Conservation (phyloP, 2,329 filamentous ascomycete genomes). For the Colletotrichum sublineola region DNA sequence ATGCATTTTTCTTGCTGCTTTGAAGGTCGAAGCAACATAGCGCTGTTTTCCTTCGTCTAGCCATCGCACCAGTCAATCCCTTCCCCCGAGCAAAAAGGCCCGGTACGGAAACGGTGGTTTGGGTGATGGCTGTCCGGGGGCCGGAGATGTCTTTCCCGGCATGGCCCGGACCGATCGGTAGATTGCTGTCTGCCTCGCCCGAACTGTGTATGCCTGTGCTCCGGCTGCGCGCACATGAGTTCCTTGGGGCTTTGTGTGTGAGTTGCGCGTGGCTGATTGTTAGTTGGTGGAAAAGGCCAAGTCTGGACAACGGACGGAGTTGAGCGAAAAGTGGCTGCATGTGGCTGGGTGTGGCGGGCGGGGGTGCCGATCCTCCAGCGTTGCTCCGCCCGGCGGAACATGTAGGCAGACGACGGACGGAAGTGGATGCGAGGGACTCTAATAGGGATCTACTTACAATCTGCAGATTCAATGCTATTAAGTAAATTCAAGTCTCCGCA, state of each 20-base stretch:
- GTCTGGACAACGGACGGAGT: slow-evolving; percentile 30
- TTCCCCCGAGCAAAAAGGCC: neutral
- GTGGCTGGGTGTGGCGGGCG: slow-evolving; percentile 10
- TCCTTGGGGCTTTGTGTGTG: neutral
- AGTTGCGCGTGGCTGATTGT: slow-evolving; percentile 4
- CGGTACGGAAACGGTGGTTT: slow-evolving; percentile 5
- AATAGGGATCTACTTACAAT: too few species aligned
- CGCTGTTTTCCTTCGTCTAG: slow-evolving; percentile 15
- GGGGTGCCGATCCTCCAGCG: slow-evolving; percentile 21
- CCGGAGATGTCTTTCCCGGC: neutral
- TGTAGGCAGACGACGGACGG: neutral
- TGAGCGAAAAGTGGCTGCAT: slow-evolving; percentile 27
- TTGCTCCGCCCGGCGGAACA: slow-evolving; percentile 40
- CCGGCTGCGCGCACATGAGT: neutral
- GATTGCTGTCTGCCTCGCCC: neutral
- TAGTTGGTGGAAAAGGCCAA: slow-evolving; percentile 3
- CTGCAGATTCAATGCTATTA: too few species aligned
- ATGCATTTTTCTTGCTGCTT: neutral
- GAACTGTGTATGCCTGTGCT: neutral
- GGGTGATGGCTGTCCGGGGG: slow-evolving; percentile 17
- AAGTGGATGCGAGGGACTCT: too few species aligned
- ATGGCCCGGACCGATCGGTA: neutral
- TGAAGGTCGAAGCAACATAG: neutral
- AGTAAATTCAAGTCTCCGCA: too few species aligned
- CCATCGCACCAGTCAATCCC: neutral